Conservation (phyloP, 2,329 filamentous ascomycete genomes). For the Trichoderma endophyticum region DNA sequence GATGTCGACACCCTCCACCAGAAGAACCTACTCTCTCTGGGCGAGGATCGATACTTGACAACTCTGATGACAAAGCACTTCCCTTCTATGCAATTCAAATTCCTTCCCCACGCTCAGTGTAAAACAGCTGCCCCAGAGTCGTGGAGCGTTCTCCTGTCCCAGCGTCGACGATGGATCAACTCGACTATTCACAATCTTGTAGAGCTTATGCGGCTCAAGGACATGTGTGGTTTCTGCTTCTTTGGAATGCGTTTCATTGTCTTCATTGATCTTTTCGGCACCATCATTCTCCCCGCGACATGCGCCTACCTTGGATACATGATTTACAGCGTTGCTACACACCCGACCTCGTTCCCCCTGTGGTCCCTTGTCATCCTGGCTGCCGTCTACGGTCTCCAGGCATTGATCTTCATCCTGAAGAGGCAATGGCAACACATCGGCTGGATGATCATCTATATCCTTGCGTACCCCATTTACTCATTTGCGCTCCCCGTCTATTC, state of each 20-base stretch:
- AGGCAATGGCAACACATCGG: slow-evolving; percentile 97
- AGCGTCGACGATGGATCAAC: slow-evolving; percentile 98
- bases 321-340: slow-evolving; percentile 71
- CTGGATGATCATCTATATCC: slow-evolving; percentile 98
- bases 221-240: slow-evolving; percentile 98
- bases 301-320: slow-evolving; percentile 84
- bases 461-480: slow-evolving; percentile 93
- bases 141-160: slow-evolving; percentile 93
- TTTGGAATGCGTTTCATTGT: slow-evolving; percentile 98
- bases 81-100: slow-evolving; percentile 93
- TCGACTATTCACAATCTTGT: slow-evolving; percentile 96
- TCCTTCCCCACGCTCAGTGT: slow-evolving; percentile 87
- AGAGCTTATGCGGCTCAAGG: slow-evolving; percentile 83
- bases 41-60: slow-evolving; percentile 95
- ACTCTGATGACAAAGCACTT: slow-evolving; percentile 99
- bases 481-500: slow-evolving; percentile 91
- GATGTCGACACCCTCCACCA: slow-evolving; percentile 92
- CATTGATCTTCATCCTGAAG: slow-evolving; percentile 93
- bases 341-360: slow-evolving; percentile 72
- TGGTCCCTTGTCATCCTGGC: slow-evolving; percentile 88
- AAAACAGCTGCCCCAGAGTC: slow-evolving; percentile 91
- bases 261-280: slow-evolving; percentile 89
- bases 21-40: slow-evolving; percentile 91
- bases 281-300: slow-evolving; percentile 85
- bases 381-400: slow-evolving; percentile 91